Percentiles rank a stretch among this genome's conserved stretches.
Evolutionary conservation across 306 rosid genomes (phyloP).

Genomic region (Vigna mungo): DNA sequence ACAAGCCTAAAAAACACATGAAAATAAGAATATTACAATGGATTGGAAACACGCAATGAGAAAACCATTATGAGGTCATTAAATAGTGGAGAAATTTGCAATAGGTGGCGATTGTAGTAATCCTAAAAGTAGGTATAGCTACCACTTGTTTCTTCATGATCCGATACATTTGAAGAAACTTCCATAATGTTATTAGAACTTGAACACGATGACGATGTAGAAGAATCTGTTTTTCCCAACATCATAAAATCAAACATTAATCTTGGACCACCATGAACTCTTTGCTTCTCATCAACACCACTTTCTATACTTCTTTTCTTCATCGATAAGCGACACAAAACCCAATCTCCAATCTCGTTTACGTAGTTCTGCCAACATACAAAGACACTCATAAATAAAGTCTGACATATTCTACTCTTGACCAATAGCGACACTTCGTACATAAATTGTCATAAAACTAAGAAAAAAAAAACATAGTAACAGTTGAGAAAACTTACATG

Average conservation of each 20-base stretch:
- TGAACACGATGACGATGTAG: slow-evolving; percentile 74
- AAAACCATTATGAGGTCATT: not conserved
- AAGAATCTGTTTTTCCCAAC: slow-evolving; percentile 45
- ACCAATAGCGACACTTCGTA: too few relatives aligned
- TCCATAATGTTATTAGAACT: slow-evolving; percentile 59
- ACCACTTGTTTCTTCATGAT: slow-evolving; percentile 54
- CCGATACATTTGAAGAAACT: slow-evolving; percentile 54
- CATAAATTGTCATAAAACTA: too few relatives aligned
- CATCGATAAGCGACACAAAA: slow-evolving; percentile 69
- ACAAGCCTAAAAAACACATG: too few relatives aligned
- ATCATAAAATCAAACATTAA: slow-evolving; percentile 53
- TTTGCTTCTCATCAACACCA: slow-evolving; percentile 35
- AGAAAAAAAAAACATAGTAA: too few relatives aligned
- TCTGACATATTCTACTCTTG: too few relatives aligned
- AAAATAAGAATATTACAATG: not conserved
- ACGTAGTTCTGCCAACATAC: slow-evolving; percentile 46
- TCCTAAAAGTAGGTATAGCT: slow-evolving; percentile 40
- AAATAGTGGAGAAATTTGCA: not conserved
- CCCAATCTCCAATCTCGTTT: slow-evolving; percentile 71
- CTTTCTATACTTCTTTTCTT: slow-evolving; percentile 59
- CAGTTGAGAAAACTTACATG: slow-evolving; percentile 38
- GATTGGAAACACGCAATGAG: slow-evolving; percentile 18
- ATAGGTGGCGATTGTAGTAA: not conserved
- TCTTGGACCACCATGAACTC: slow-evolving; percentile 26
- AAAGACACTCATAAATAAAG: too few relatives aligned